These are phyloP conservation scores for Musa schizocarpa DNA, from an alignment of 176 grass and related monocot genomes.

Conservation along the genomic window DNA sequence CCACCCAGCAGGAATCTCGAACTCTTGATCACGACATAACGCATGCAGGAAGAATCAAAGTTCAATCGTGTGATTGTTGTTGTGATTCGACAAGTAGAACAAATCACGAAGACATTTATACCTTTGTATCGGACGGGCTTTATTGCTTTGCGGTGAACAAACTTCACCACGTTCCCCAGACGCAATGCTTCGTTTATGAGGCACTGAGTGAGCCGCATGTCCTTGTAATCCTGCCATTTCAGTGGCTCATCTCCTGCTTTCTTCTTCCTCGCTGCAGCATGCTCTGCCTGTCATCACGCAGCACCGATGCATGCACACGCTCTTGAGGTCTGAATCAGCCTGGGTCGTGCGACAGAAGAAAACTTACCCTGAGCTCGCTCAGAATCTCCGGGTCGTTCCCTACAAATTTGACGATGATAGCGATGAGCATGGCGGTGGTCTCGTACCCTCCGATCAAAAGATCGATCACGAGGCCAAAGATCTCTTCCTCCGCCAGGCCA, in stretches of 20 bases:
- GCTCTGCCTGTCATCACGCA: slow-evolving; percentile 8
- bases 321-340: background rate
- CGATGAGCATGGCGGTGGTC: slow-evolving; percentile 13
- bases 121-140: slow-evolving; percentile 20
- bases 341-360: background rate
- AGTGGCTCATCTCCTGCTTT: slow-evolving; percentile 1
- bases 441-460: slow-evolving; percentile 18
- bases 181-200: slow-evolving; percentile 16
- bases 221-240: slow-evolving; percentile 12
- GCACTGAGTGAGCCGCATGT: slow-evolving; percentile 9
- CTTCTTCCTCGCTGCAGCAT: background rate
- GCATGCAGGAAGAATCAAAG: background rate
- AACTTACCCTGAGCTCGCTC: slow-evolving; percentile 1
- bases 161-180: slow-evolving; percentile 13
- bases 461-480: slow-evolving; percentile 9
- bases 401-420: slow-evolving; percentile 4
- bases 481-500: slow-evolving; percentile 1
- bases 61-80: background rate
- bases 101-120: background rate
- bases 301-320: background rate
- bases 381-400: background rate
- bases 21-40: slow-evolving; percentile 1
- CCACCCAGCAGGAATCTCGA: slow-evolving; percentile 19
- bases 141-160: slow-evolving; percentile 7
- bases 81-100: background rate